These are phyloP conservation scores for Apiotrichum montevideense DNA, from an alignment of 1,284 basidiomycete species.

Conservation along the genomic window DNA sequence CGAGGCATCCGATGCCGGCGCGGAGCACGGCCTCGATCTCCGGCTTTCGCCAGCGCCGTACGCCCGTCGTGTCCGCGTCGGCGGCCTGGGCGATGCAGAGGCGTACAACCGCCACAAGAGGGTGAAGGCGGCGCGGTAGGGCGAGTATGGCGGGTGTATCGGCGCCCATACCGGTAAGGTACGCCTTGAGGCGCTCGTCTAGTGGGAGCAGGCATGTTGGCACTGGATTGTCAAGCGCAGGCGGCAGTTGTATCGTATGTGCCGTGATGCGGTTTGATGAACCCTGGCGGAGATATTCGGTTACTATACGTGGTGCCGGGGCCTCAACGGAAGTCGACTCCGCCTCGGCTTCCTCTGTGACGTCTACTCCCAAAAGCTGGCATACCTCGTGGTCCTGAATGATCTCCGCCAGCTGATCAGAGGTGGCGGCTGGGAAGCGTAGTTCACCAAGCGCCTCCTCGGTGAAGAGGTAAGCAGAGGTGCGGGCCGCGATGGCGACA, in stretches of 20 bases:
- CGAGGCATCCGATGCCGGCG: constrained; percentile 35
- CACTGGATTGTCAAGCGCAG: not conserved
- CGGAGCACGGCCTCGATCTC: constrained; percentile 63
- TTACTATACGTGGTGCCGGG: constrained; percentile 49
- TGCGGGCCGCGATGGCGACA: constrained; percentile 22
- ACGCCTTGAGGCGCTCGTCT: constrained; percentile 54
- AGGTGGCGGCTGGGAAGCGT: constrained; percentile 25
- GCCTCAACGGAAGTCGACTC: not conserved
- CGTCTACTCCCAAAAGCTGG: constrained; percentile 18
- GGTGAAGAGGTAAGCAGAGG: constrained; percentile 41
- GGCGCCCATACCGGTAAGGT: constrained; percentile 58
- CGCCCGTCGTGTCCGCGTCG: constrained; percentile 35
- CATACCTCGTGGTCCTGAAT: constrained; percentile 16
- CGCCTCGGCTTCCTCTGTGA: constrained; percentile 6
- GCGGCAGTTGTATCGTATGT: constrained; percentile 34
- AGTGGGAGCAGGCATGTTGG: constrained; percentile 50
- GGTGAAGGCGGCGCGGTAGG: constrained; percentile 27
- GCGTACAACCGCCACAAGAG: constrained; percentile 33
- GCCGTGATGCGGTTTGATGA: constrained; percentile 58
- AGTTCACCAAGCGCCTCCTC: constrained; percentile 32
- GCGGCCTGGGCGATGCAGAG: constrained; percentile 40
- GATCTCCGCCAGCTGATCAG: constrained; percentile 32
- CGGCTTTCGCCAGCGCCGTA: constrained; percentile 56
- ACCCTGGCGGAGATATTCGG: constrained; percentile 67
- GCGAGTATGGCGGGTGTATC: constrained; percentile 51